Evolutionary conservation across 2,329 filamentous ascomycete species (phyloP), one percentile per base, ranked within the genome.

Genomic region (Parafenestella ontariensis): DNA sequence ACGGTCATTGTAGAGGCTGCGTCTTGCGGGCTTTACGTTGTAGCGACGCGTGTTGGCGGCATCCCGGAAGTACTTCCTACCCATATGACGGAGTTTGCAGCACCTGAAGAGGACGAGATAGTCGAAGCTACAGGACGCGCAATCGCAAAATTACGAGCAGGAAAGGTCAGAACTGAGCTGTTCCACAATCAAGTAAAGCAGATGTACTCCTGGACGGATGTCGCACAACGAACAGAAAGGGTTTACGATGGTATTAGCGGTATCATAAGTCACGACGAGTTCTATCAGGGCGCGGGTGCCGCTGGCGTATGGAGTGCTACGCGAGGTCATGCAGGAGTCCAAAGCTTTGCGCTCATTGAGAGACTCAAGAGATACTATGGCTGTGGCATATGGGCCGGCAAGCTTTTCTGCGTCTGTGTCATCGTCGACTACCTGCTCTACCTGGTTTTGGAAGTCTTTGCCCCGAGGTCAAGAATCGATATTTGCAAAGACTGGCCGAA

Each of bases 121-220:
- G 94, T 99, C 0, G 83, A 87, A 37, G 95, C 94, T 3, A 97
- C 96, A 0, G 90, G 91, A 17, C 89, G 89, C 62, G 95, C 96
- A 17, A 98, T 99, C 58, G 89, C 88, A 0, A 89, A 91, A 26
- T 83, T 99, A 51, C 88, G 94, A 40, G 89, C 89, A 5, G 94
- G 93, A 64, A 91, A 89, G 66, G 89, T 99, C 24, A 88, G 92
- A 59, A 96, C 95, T 0, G 94, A 98, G 73, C 86, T 89, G 37
- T 99, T 99, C 71, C 95, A 99, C 73, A 94, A 96, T 63, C 91
- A 98, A 76, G 95, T 99, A 59, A 92, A 94, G 76, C 91, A 90
- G 80, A 98, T 98, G 95, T 99, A 99, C 78, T 96, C 92, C 1
- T 99, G 95, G 95, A 91, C 91, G 24, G 94, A 99, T 73, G 94